Base-by-base conservation (phyloP, 345 rosid genomes). In the Salix arbutifolia region DNA sequence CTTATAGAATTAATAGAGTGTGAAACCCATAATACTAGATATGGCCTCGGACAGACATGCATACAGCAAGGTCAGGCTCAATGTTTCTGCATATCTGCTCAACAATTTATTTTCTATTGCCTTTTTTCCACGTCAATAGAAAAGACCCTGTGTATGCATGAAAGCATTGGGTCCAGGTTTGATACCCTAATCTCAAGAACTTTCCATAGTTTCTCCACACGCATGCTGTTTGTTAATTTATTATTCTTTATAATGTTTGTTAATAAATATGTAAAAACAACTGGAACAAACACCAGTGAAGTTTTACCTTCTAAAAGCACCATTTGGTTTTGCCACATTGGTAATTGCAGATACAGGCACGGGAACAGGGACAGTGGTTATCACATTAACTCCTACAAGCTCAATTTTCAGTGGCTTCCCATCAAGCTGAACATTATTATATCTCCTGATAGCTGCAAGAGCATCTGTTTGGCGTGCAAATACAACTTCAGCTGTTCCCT, bases 401-500 rank as follows among this genome's bases (percentile, higher is more conserved):
- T 72, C 78, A 40, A 80, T 76, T 12, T 65, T 76, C 82, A 78
- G 73, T 44, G 82, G 82, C 65, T 81, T 75, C 69, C 82, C 82
- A 62, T 78, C 79, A 68, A 78, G 81, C n/a, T 72, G 79, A 31
- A 80, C 75, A 40, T 78, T 76, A 42, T 78, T 42, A 71, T 78
- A 76, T 26, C 78, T 77, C 76, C 69, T 48, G 48, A 79, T 60
- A n/a, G 82, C 74, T n/a, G 82, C 74, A 38, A 76, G 70, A 50
- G 81, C 79, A 69, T 81, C 84, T 14, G 25, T 30, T 23, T 62
- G 80, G 26, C 68, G 74, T 28, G 48, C 48, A 61, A 72, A 81
- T 6, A 77, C 76, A 35, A 81, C 84, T 53, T 81, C 84, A 53
- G 77, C 77, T 16, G 84, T 81, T 69, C 80, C 80, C 80, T 76